Base-by-base conservation (phyloP, 2,329 filamentous ascomycete species). In the Pyricularia sp. region DNA sequence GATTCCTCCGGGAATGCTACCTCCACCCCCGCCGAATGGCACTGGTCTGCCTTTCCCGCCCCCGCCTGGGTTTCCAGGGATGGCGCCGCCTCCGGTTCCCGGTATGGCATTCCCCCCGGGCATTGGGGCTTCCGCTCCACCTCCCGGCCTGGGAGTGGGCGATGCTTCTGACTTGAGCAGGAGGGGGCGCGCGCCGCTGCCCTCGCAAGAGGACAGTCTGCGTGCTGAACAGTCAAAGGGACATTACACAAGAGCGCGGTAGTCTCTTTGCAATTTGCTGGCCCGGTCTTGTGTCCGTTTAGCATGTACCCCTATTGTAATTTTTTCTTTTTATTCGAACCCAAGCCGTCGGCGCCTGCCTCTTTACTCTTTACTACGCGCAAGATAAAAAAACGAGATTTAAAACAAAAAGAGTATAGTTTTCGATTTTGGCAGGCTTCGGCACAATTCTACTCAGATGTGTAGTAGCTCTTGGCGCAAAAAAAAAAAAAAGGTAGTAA, bases 201-300 rank as follows among this genome's bases (percentile, higher is more conserved):
- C 91, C 0, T 93, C 90, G 72, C 91, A 96, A 75, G 86, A 90
- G 72, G 91, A 94, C 73, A 93, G 89, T 70, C 76, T 96, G 70
- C 84, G 87, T 69, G 85, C 88, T 74, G 90, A 93, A 75, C 91
- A 93, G 79, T 83, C 82, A 65, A 79, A 79, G 64, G 85, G 85
- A 3, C 81, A 86, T 68, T 88, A 85, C 70, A 87, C 83, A 19
- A 75, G 82, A 62, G 73, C 78, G 30, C 76, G 81, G 62, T 84
- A 80, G 70, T 64, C 22, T 57, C 22, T 13, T 57, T 26, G n/a
- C 53, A 57, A 4, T 16, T 57, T 24, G 3, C 53, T 24, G 22
- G 16, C 9, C 53, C 12, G 16, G 53, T 26, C 53, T 49, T 49
- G 4, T 49, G 16, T n/a, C 40, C 40, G 40, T 49, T 9, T 8